Evolutionary conservation across 106 monocot species (phyloP).

Genomic region (Apostasia ramifera): DNA sequence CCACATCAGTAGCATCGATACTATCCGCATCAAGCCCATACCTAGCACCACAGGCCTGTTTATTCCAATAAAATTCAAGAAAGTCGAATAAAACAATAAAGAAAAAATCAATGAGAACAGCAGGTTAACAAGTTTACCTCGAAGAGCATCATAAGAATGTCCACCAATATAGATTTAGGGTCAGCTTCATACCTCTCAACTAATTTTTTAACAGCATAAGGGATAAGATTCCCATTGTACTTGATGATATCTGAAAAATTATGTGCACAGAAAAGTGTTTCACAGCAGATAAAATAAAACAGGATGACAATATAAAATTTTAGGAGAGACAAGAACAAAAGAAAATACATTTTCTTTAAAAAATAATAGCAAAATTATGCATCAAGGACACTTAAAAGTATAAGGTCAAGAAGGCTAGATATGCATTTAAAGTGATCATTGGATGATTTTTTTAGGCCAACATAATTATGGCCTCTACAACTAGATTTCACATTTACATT

Average conservation of each 20-base stretch:
- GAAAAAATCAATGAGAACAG: background rate
- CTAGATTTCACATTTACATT: too few species aligned
- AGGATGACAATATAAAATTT: background rate
- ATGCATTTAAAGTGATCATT: background rate
- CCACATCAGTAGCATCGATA: constrained; percentile 74
- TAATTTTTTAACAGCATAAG: constrained; percentile 62
- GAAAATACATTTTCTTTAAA: background rate
- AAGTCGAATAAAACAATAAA: background rate
- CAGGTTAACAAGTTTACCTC: constrained; percentile 46
- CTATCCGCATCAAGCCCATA: constrained; percentile 60
- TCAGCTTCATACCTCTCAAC: constrained; percentile 82
- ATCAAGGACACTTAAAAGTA: background rate
- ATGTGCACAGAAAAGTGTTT: too few species aligned
- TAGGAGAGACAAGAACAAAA: background rate
- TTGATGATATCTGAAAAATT: constrained; percentile 67
- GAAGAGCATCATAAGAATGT: constrained; percentile 79
- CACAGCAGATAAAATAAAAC: background rate
- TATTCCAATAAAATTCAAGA: constrained; percentile 1
- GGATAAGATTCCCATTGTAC: constrained; percentile 51
- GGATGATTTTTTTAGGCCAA: too few species aligned
- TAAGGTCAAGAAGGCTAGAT: background rate
- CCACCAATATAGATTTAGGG: constrained; percentile 55
- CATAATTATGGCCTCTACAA: too few species aligned
- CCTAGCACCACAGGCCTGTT: constrained; percentile 88
- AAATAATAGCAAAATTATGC: background rate